Conservation (phyloP, 169 alveolate genomes). For the Plasmodium vivax region DNA sequence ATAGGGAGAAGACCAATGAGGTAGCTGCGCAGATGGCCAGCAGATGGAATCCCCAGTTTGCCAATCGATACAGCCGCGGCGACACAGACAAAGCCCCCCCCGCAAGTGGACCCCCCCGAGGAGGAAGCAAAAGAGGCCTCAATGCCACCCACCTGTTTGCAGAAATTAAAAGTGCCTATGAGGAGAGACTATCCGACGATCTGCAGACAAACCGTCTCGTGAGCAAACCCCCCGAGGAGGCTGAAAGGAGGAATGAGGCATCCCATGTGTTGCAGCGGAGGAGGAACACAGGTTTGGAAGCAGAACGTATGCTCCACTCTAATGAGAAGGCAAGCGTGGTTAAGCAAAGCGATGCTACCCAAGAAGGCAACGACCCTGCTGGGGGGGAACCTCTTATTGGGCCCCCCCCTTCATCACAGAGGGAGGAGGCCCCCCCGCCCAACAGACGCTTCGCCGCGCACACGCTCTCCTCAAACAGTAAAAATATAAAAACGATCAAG, state of each 20-base stretch:
- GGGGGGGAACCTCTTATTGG: too few relatives aligned
- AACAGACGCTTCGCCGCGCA: conserved; percentile 1
- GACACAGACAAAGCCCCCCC: too few relatives aligned
- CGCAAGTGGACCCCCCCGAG: neutral
- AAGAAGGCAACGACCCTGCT: neutral
- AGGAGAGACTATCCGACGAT: neutral
- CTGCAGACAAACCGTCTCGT: neutral
- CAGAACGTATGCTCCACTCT: neutral
- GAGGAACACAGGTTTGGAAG: neutral
- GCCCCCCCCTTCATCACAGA: neutral
- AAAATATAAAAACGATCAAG: conserved; percentile 24
- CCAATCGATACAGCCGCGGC: neutral
- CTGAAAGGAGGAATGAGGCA: neutral
- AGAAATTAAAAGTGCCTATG: conserved; percentile 8
- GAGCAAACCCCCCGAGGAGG: neutral
- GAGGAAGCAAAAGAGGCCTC: neutral
- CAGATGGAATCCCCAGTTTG: neutral
- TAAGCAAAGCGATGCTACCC: neutral
- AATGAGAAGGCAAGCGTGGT: neutral
- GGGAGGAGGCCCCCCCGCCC: neutral
- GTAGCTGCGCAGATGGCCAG: neutral
- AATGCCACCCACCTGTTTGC: neutral
- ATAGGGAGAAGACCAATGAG: too few relatives aligned
- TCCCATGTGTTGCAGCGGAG: neutral
- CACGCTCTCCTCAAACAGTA: conserved; percentile 9